Conservation (phyloP, 2,329 filamentous ascomycete species). For the Colletotrichum plurivorum region DNA sequence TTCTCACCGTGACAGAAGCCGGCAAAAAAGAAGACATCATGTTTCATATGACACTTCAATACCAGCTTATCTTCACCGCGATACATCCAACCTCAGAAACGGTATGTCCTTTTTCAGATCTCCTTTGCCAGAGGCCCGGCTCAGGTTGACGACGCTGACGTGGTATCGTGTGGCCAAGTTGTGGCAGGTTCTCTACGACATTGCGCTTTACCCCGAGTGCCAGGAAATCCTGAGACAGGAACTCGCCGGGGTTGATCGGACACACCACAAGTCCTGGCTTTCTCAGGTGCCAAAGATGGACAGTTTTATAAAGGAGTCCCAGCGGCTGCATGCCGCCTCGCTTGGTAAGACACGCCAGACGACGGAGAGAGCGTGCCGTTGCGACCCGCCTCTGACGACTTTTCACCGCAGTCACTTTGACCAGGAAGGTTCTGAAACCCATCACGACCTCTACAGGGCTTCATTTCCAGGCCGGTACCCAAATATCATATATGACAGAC, state of each 20-base stretch:
- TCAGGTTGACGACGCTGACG: too few species aligned
- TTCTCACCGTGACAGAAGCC: too few species aligned
- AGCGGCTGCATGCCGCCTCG: slow-evolving; percentile 3
- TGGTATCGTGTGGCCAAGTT: too few species aligned
- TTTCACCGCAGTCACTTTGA: slow-evolving; percentile 11
- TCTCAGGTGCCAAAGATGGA: slow-evolving; percentile 18
- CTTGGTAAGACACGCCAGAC: not conserved
- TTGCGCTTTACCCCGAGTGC: slow-evolving; percentile 22
- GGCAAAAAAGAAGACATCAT: too few species aligned
- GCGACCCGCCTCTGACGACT: not conserved
- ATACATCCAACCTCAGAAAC: too few species aligned
- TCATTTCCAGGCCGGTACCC: slow-evolving; percentile 4
- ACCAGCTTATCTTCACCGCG: too few species aligned
- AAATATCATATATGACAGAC: slow-evolving; percentile 24
- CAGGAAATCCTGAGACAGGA: slow-evolving; percentile 12
- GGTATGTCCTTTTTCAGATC: too few species aligned
- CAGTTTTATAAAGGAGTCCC: slow-evolving; percentile 31
- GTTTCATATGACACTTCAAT: too few species aligned
- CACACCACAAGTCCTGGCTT: slow-evolving; percentile 9
- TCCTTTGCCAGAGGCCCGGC: too few species aligned
- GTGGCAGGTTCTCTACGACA: slow-evolving; percentile 8
- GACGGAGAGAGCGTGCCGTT: not conserved
- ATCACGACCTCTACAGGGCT: slow-evolving; percentile 5
- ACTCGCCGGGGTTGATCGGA: slow-evolving; percentile 5
- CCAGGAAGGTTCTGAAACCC: slow-evolving; percentile 16